Evolutionary conservation across 441 rosid species (phyloP).

Genomic region (Arabidopsis lyrata): DNA sequence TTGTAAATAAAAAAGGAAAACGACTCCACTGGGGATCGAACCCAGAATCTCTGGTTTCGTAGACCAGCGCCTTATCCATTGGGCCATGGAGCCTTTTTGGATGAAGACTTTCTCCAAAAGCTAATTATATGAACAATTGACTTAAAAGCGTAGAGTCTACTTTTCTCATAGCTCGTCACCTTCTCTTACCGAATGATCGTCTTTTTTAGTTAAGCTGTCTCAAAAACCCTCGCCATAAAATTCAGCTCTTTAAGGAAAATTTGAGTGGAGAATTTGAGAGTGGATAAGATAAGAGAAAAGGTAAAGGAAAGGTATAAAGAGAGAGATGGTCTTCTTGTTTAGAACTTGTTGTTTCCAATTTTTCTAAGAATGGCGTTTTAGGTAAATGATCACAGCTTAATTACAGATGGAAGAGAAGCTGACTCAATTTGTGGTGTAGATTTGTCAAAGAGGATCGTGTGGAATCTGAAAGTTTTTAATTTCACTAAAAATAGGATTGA

Average conservation of each 20-base stretch:
- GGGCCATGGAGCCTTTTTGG: slow-evolving; percentile 72
- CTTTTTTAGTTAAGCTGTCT: slow-evolving; percentile 33
- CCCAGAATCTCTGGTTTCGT: slow-evolving; percentile 99
- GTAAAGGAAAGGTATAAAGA: neutral
- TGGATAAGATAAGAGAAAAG: slow-evolving; percentile 11
- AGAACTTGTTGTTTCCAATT: neutral
- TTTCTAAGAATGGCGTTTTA: slow-evolving; percentile 27
- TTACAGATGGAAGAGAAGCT: slow-evolving; percentile 16
- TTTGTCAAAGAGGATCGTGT: slow-evolving; percentile 22
- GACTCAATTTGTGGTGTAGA: slow-evolving; percentile 35
- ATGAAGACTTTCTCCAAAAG: neutral
- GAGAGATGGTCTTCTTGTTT: slow-evolving; percentile 6
- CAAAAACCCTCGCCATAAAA: slow-evolving; percentile 1
- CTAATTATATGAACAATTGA: neutral
- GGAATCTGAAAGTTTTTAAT: slow-evolving; percentile 23
- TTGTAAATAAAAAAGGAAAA: slow-evolving; percentile 35
- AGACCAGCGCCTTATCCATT: slow-evolving; percentile 99
- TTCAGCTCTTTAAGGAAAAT: neutral
- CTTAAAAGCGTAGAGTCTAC: neutral
- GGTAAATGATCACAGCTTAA: slow-evolving; percentile 37
- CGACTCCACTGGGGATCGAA: slow-evolving; percentile 97
- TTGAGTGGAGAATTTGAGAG: too few relatives aligned
- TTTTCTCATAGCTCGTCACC: slow-evolving; percentile 22
- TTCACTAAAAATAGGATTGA: slow-evolving; percentile 35
- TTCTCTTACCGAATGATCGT: slow-evolving; percentile 31